Conservation (phyloP, 257 asterid genomes). For the Ilex asprella region DNA sequence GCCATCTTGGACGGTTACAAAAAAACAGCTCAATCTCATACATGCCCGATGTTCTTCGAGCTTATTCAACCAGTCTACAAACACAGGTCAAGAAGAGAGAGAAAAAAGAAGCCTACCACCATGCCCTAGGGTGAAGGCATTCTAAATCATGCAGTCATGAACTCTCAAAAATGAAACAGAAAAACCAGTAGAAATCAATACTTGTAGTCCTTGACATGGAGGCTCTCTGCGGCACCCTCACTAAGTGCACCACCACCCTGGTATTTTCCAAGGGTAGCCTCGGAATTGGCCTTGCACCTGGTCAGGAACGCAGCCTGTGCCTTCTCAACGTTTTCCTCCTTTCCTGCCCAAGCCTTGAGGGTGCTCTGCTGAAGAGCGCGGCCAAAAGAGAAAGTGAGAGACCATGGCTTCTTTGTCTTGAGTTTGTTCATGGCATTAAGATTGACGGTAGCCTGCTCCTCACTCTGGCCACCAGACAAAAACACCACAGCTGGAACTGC, state of each 20-base stretch:
- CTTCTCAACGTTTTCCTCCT: conserved; percentile 12
- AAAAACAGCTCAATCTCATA: no score
- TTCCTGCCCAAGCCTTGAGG: conserved; percentile 17
- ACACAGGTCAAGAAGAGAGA: no score
- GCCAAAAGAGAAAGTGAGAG: conserved; percentile 16
- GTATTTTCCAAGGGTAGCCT: conserved; percentile 1
- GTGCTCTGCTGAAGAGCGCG: conserved; percentile 19
- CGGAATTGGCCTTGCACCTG: conserved; percentile 26
- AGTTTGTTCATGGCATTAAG: conserved; percentile 25
- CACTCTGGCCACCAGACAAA: conserved; percentile 30
- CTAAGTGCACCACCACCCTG: background rate
- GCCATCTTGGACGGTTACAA: no score
- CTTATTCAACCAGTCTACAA: no score
- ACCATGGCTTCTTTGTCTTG: conserved; percentile 20
- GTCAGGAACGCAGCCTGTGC: conserved; percentile 21
- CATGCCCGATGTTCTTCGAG: no score
- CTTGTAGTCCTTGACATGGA: conserved; percentile 2
- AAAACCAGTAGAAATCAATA: no score
- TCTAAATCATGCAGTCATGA: no score
- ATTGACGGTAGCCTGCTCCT: conserved; percentile 24
- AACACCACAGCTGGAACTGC: conserved; percentile 27
- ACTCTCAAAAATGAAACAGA: no score
- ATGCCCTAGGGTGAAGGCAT: no score
- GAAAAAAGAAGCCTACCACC: no score
- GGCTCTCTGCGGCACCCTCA: conserved; percentile 5